Percentiles rank a stretch among this genome's conserved stretches.
phyloP scores from a whole-genome alignment of 257 asterid genomes.

The Lycium ferocissimum region DNA sequence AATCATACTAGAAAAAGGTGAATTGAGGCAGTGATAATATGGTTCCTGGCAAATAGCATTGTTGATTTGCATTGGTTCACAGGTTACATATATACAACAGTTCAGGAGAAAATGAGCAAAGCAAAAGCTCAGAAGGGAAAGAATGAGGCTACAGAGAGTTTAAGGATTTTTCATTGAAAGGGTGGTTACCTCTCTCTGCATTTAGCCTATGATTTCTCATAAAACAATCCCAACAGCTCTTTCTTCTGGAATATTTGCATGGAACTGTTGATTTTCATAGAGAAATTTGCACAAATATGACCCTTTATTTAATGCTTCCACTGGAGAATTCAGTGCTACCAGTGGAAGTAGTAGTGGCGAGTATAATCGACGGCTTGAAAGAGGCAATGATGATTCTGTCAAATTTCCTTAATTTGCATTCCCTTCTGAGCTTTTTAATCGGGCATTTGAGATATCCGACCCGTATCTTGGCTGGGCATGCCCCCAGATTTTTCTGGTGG shows the following conservation, averaged over 20 bases:
- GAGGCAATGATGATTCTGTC: no score
- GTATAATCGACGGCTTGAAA: neutral
- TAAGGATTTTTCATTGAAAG: conserved; percentile 36
- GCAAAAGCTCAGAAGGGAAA: conserved; percentile 3
- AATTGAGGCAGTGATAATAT: neutral
- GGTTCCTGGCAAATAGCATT: neutral
- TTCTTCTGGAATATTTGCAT: no score
- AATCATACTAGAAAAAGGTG: neutral
- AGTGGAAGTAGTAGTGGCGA: no score
- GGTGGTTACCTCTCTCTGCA: conserved; percentile 64
- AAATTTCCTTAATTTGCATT: no score
- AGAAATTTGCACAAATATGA: no score
- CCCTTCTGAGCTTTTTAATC: neutral
- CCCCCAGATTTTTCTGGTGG: conserved; percentile 25
- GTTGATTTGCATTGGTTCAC: no score
- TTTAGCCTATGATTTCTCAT: conserved; percentile 36
- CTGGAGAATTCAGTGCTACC: no score
- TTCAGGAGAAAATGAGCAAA: no score
- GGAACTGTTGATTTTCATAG: no score
- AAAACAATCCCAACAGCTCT: conserved; percentile 35
- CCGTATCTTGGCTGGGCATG: conserved; percentile 39
- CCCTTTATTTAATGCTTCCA: no score
- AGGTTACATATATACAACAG: no score
- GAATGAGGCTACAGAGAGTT: conserved; percentile 23
- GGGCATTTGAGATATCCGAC: conserved; percentile 8